Base-by-base conservation (phyloP, 371 early-diverging fungal species). In the Gilbertella persicaria region DNA sequence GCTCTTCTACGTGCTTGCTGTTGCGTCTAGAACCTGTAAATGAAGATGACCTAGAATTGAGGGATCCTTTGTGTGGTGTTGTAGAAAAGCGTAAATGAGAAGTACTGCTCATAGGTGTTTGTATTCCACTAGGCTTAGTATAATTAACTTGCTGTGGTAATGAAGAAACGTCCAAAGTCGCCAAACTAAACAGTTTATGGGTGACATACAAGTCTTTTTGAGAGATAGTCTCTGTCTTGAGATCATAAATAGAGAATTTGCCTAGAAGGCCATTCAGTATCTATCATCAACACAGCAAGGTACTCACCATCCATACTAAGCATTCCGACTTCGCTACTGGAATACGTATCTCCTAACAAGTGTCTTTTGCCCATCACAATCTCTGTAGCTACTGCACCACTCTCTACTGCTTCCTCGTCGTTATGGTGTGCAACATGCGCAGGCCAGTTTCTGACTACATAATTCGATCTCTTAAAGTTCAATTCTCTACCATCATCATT, bases 111-210 rank as follows among this genome's bases (percentile, higher is more conserved):
- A 38, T 14, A 10, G 51, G 49, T 9, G 58, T 58, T 6, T 58
- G 38, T n/a, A 40, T 25, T 16, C 47, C 46, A 12, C 17, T 16
- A 25, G 38, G 23, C 20, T 43, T 8, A 7, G 30, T 1, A 21
- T 45, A 28, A 29, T 20, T 17, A 5, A 43, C 17, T 12, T 45
- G 39, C 5, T n/a, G 6, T 21, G 36, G 4, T 28, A 46, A 13
- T 40, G 23, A 14, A 35, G 48, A 13, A 19, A 77, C 69, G 51
- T 84, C 76, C 50, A 84, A 69, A 7, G 79, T 82, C 8, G 80
- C 79, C 51, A 84, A 62, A 40, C 82, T 81, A 58, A 84, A 84
- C 8, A 84, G 53, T 37, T 84, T 84, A 61, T 84, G 84, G 0
- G 82, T 82, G 16, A 82, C 80, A 44, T 77, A 74, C 17, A 84